Percentiles rank a stretch among this genome's conserved stretches.
Evolutionary conservation across 208 protist genomes (phyloP).

Genomic region (Acanthamoeba royreba): DNA sequence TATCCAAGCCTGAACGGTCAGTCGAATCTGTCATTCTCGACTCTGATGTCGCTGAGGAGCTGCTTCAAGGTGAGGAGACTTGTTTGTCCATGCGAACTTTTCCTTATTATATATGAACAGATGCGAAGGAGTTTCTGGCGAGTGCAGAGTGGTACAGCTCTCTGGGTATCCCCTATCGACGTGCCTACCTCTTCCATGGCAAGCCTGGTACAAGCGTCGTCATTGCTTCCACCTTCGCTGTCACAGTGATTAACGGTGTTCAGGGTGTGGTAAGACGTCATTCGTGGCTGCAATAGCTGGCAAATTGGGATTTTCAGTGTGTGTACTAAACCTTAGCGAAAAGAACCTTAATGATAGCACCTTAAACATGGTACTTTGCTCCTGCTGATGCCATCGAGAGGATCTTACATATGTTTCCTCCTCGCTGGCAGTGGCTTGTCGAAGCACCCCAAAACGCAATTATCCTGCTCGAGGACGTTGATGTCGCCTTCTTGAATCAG

Average conservation of each 20-base stretch:
- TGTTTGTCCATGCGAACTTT: no score
- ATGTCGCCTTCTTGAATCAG: conserved; percentile 19
- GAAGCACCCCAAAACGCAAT: conserved; percentile 31
- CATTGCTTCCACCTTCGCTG: no score
- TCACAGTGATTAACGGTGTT: no score
- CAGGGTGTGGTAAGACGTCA: conserved; percentile 94
- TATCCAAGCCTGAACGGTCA: conserved; percentile 79
- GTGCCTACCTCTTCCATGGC: conserved; percentile 93
- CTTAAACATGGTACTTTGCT: conserved; percentile 38
- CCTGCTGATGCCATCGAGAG: no score
- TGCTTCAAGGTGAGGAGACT: conserved; percentile 64
- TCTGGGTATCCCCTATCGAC: conserved; percentile 93
- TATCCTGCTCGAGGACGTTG: conserved; percentile 32
- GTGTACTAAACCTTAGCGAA: conserved; percentile 78
- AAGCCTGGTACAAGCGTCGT: conserved; percentile 83
- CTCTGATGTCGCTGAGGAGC: conserved; percentile 68
- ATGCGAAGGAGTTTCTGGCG: conserved; percentile 85
- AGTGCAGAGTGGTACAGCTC: conserved; percentile 88
- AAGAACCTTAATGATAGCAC: conserved; percentile 23
- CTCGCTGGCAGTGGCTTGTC: conserved; percentile 2
- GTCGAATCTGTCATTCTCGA: conserved; percentile 89
- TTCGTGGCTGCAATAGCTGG: conserved; percentile 91
- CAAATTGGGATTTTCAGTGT: conserved; percentile 89
- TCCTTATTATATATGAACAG: conserved; percentile 15
- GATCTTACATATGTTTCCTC: no score